Conservation (phyloP, 306 rosid species). For the Quillaja saponaria region DNA sequence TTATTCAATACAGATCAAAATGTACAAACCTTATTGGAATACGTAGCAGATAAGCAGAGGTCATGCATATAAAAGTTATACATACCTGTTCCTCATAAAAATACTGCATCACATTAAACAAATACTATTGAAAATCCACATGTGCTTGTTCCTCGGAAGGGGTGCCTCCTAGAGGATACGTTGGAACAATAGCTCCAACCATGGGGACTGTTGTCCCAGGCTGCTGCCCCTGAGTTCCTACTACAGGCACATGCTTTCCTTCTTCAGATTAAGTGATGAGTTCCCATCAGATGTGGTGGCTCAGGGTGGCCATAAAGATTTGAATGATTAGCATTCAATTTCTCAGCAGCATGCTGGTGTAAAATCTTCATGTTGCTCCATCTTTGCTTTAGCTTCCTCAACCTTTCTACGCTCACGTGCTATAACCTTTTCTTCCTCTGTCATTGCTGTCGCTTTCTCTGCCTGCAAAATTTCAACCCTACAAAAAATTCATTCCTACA, state of each 20-base stretch:
- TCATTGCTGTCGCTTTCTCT: slow-evolving; percentile 57
- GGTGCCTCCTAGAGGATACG: slow-evolving; percentile 33
- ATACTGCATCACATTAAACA: background rate
- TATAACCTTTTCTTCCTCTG: slow-evolving; percentile 51
- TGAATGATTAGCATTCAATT: slow-evolving; percentile 31
- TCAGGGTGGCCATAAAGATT: slow-evolving; percentile 20
- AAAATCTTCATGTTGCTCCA: slow-evolving; percentile 64
- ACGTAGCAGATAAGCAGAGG: too few relatives aligned
- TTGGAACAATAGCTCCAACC: slow-evolving; percentile 23
- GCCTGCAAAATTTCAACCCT: slow-evolving; percentile 34
- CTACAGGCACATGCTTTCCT: slow-evolving; percentile 12
- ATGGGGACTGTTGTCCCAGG: slow-evolving; percentile 28
- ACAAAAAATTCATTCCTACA: background rate
- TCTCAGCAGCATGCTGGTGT: slow-evolving; percentile 60
- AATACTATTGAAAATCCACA: background rate
- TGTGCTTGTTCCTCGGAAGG: slow-evolving; percentile 22
- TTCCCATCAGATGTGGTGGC: slow-evolving; percentile 1
- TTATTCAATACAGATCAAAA: too few relatives aligned
- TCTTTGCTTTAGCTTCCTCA: slow-evolving; percentile 62
- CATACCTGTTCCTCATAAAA: too few relatives aligned
- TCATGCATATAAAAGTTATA: too few relatives aligned
- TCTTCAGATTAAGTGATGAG: slow-evolving; percentile 9
- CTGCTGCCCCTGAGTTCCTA: slow-evolving; percentile 7
- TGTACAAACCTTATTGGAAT: too few relatives aligned
- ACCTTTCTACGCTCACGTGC: slow-evolving; percentile 57